These are phyloP conservation scores for Acorus calamus DNA, from an alignment of 106 monocot genomes.

Conservation along the genomic window DNA sequence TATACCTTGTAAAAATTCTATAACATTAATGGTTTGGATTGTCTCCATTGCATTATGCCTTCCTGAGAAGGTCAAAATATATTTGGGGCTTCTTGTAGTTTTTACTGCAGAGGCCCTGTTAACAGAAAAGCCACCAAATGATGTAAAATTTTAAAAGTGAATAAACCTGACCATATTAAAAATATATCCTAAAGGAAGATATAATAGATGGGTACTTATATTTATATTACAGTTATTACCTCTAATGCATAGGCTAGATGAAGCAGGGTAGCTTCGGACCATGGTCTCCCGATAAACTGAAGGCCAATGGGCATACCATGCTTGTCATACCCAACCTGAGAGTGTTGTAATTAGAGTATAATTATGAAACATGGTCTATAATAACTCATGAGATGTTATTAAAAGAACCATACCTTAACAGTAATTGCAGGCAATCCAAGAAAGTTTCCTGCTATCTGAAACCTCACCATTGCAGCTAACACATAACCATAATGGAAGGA, in stretches of 20 bases:
- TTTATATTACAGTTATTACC: slow-evolving; percentile 20
- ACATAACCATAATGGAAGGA: background rate
- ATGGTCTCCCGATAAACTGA: slow-evolving; percentile 90
- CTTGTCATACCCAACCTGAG: slow-evolving; percentile 67
- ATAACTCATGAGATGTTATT: background rate
- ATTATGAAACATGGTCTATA: no score
- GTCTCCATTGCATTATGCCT: slow-evolving; percentile 4
- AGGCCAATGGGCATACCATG: slow-evolving; percentile 74
- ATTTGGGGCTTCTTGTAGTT: slow-evolving; percentile 57
- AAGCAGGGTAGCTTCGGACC: slow-evolving; percentile 90
- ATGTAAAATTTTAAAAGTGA: background rate
- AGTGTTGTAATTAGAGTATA: background rate
- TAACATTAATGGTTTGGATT: no score
- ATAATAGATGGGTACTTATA: no score
- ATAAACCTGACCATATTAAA: background rate
- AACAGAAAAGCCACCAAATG: background rate
- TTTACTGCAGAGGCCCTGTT: slow-evolving; percentile 44
- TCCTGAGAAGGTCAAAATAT: slow-evolving; percentile 70
- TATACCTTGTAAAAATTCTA: no score
- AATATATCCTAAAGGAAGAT: no score
- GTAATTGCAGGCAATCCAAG: slow-evolving; percentile 85
- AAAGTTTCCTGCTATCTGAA: slow-evolving; percentile 84
- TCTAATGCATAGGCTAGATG: slow-evolving; percentile 78
- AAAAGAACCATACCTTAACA: slow-evolving; percentile 35
- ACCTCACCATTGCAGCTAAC: slow-evolving; percentile 86